These are phyloP conservation scores for Potentilla sterilis DNA, from an alignment of 306 rosid genomes.

Conservation along the genomic window DNA sequence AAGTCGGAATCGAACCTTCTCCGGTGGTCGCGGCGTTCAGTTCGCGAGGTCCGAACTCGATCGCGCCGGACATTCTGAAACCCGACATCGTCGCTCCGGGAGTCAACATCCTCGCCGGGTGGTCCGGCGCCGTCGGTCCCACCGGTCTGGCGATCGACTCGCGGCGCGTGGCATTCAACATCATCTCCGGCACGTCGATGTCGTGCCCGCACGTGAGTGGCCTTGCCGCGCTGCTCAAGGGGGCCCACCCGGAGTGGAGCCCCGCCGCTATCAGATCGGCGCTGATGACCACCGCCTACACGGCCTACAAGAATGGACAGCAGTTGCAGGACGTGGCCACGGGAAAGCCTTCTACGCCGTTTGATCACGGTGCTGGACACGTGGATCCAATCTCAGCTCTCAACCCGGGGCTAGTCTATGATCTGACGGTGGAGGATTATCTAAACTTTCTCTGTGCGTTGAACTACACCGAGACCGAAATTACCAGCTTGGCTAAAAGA, in stretches of 20 bases:
- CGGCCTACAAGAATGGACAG: conserved; percentile 42
- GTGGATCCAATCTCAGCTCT: conserved; percentile 66
- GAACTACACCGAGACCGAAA: conserved; percentile 42
- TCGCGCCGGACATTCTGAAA: conserved; percentile 56
- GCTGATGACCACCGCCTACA: conserved; percentile 75
- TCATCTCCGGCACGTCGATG: conserved; percentile 86
- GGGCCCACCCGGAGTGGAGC: conserved; percentile 72
- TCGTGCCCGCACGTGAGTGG: conserved; percentile 92
- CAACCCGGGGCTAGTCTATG: conserved; percentile 80
- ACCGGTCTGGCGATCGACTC: conserved; percentile 33
- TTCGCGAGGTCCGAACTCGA: conserved; percentile 64
- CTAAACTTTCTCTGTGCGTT: conserved; percentile 62
- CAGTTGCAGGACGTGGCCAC: conserved; percentile 44
- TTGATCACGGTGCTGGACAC: conserved; percentile 72
- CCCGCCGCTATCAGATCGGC: conserved; percentile 78
- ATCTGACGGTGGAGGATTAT: conserved; percentile 57
- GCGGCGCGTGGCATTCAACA: conserved; percentile 77
- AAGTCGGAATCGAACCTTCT: conserved; percentile 55
- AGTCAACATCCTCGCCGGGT: conserved; percentile 70
- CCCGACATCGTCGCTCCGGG: conserved; percentile 90
- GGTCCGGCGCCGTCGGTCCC: conserved; percentile 44
- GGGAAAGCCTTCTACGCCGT: conserved; percentile 60
- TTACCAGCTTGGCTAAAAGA: conserved; percentile 42
- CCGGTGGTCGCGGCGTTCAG: conserved; percentile 85
- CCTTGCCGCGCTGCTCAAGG: conserved; percentile 61